Base-by-base conservation (phyloP, 495 filamentous ascomycete genomes). In the Podospora australis region DNA sequence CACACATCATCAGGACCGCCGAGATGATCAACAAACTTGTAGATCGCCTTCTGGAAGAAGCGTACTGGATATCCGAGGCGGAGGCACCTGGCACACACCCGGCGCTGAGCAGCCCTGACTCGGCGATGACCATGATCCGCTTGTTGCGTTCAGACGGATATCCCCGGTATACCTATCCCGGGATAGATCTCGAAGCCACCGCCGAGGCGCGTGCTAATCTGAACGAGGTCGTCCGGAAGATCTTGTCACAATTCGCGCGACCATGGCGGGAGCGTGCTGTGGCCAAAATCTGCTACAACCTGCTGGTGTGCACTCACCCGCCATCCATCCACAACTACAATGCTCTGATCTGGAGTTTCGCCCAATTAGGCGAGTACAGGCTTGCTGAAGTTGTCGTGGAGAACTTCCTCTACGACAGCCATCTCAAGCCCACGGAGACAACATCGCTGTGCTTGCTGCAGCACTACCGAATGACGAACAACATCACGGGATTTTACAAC, bases 281-380 rank as follows among this genome's bases (percentile, higher is more conserved):
- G 7, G 73, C 70, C 2, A 81, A 79, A 54, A 74, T 90, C 21
- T 86, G 80, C 62, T 82, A 81, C 56, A 83, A 84, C 60, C 62
- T 90, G 2, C 70, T 87, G 10, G 64, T 75, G 3, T 78, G 72
- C 4, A 50, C 64, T 4, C 62, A 74, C 3, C 74, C 81, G 4
- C 84, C 84, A 2, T 73, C 72, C 43, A 70, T 83, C 13, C 57
- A 74, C 25, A 88, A 81, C 9, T 88, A 82, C 67, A 87, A 87
- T 54, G 67, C 72, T 24, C 68, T 90, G 20, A 74, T 90, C 14
- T 54, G 68, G 11, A 69, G 71, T 22, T 78, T 90, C 36, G 73
- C 73, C 29, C 63, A 67, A 23, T 60, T 80, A 11, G 62, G 70
- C 39, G 68, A 72, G 28, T 61, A 72, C 51, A 59, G 69, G 19